Conservation (phyloP, 2,329 filamentous ascomycete genomes). For the Phaeosphaeriaceae sp. region DNA sequence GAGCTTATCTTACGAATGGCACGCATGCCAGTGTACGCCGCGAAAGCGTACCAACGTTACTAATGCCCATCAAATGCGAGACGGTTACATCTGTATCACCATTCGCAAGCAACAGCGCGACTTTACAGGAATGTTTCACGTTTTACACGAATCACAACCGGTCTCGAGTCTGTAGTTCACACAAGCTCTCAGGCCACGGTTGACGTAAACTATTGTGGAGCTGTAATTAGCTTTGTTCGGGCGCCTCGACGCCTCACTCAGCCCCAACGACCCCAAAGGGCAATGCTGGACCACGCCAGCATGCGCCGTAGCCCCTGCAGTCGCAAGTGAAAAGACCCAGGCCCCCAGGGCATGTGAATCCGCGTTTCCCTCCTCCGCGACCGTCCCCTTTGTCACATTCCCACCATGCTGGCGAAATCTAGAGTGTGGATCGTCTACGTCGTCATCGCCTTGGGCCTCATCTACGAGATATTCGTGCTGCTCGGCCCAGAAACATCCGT, state of each 20-base stretch:
- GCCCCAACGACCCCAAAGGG: background rate
- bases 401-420: background rate
- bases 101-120: background rate
- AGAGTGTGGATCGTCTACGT: background rate
- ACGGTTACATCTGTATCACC: background rate
- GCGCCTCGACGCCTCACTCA: background rate
- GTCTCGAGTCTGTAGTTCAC: background rate
- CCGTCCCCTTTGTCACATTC: background rate
- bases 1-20: background rate
- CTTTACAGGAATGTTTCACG: background rate
- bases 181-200: background rate
- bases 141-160: background rate
- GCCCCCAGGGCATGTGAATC: background rate
- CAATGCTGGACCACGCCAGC: background rate
- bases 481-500: background rate
- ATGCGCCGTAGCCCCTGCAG: background rate
- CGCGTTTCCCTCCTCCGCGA: background rate
- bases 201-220: background rate
- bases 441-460: background rate
- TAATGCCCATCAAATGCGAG: background rate
- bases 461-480: background rate
- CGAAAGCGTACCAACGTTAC: background rate
- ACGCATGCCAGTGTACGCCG: background rate
- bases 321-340: background rate
- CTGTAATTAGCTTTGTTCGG: background rate